A percentile compares a stretch with the other conserved stretches of the same genome.
Evolutionary conservation across 768 basidiomycete species (phyloP).

Genomic region (Paxillus rubicundulus): DNA sequence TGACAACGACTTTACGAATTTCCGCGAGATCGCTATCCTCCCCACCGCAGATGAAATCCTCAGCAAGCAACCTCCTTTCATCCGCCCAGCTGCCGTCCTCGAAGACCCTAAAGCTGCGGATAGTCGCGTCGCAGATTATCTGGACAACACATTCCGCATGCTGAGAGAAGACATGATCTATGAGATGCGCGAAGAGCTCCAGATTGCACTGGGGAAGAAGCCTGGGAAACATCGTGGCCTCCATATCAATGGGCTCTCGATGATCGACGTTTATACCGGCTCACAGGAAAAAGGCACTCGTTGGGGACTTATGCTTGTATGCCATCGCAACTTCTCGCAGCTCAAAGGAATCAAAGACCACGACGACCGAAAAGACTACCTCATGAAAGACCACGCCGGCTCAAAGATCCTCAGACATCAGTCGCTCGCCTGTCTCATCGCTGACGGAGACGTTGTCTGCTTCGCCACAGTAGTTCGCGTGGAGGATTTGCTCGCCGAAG

Average conservation of each 20-base stretch:
- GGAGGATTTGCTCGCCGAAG: constrained; percentile 47
- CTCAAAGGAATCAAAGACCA: constrained; percentile 25
- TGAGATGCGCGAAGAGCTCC: constrained; percentile 58
- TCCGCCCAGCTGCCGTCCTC: constrained; percentile 45
- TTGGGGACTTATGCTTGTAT: constrained; percentile 45
- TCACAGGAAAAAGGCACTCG: constrained; percentile 29
- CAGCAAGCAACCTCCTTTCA: constrained; percentile 46
- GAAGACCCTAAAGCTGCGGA: constrained; percentile 42
- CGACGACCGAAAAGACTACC: constrained; percentile 39
- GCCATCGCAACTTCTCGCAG: constrained; percentile 36
- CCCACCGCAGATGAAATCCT: constrained; percentile 63
- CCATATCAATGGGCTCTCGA: constrained; percentile 36
- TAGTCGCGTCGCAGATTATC: constrained; percentile 43
- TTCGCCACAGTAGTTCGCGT: constrained; percentile 58
- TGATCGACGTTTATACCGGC: constrained; percentile 39
- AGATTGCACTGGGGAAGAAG: constrained; percentile 41
- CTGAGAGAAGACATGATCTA: constrained; percentile 63
- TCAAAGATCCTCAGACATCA: constrained; percentile 49
- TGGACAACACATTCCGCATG: constrained; percentile 67
- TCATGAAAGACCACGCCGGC: constrained; percentile 34
- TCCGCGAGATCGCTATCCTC: constrained; percentile 57
- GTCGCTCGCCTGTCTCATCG: constrained; percentile 53
- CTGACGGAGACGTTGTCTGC: constrained; percentile 45
- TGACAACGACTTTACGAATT: constrained; percentile 65
- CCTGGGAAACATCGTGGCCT: constrained; percentile 41